Evolutionary conservation across 2,329 filamentous ascomycete species (phyloP), one percentile per base, ranked within the genome.

Genomic region (Harringtonia aguacate): DNA sequence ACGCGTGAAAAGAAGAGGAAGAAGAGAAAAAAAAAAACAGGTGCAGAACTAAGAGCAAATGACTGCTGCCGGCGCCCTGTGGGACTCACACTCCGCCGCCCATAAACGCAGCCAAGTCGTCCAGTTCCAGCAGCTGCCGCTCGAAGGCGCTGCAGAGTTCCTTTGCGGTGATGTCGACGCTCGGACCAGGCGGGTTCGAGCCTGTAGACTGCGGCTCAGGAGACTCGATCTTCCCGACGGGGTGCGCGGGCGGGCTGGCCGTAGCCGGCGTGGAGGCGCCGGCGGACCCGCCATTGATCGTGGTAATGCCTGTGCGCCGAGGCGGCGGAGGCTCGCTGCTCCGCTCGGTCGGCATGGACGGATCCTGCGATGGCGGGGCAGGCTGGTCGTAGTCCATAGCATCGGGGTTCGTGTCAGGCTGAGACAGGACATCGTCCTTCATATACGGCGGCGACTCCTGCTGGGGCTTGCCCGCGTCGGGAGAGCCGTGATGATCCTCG

Each of bases 31-130:
- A 13, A 14, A 31, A 31, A 13, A 13, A 14, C 8, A 31, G 13
- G 14, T 5, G 13, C 5, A 13, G 5, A 8, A 14, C 12, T 31
- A 31, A 31, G 15, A 31, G 7, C 5, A 31, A 8, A 13, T 31
- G 30, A 21, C 14, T 24, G n/a, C n/a, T n/a, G n/a, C n/a, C n/a
- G n/a, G n/a, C n/a, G n/a, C n/a, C n/a, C n/a, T 24, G 9, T 17
- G 18, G 8, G 3, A 8, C 54, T 61, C 56, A 79, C 49, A 79
- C 75, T 47, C 75, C 75, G 18, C 75, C 75, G 18, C 75, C 75
- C 75, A 79, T 79, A 43, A 79, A 78, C 3, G 75, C 75, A 28
- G 75, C 75, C 12, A 79, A 66, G 52, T 79, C 75, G 48, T 79
- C 75, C 8, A 79, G 62, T 55, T 79, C 75, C 12, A 79, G 62